Evolutionary conservation across 2,329 filamentous ascomycete genomes (phyloP).

Genomic region (Fusarium zealandicum): DNA sequence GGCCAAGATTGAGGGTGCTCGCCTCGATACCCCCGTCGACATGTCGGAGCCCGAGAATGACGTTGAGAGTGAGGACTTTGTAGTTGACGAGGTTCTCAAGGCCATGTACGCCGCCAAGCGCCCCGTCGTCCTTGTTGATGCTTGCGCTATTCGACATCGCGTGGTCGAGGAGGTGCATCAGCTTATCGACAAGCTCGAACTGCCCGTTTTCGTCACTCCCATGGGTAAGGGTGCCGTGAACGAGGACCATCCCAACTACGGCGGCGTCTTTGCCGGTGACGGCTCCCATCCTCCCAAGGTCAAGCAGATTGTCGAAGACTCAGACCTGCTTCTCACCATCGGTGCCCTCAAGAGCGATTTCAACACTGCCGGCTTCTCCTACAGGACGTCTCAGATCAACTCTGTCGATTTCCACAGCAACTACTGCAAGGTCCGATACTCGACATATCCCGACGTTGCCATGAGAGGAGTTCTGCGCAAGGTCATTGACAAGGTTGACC

Average conservation of each 20-base stretch:
- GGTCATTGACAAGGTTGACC: constrained; percentile 66
- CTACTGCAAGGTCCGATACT: constrained; percentile 76
- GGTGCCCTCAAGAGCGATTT: constrained; percentile 77
- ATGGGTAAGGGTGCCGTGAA: constrained; percentile 89
- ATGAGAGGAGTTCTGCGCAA: constrained; percentile 82
- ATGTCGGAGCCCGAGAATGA: constrained; percentile 71
- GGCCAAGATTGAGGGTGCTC: constrained; percentile 76
- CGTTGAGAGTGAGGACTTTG: constrained; percentile 76
- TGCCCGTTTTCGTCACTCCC: constrained; percentile 86
- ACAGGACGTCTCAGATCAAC: constrained; percentile 76
- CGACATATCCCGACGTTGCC: constrained; percentile 77
- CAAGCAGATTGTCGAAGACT: constrained; percentile 68
- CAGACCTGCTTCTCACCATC: constrained; percentile 75
- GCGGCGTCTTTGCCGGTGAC: constrained; percentile 84
- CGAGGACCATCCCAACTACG: constrained; percentile 77
- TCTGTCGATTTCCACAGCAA: constrained; percentile 84
- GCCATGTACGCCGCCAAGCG: constrained; percentile 75
- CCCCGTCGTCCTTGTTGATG: constrained; percentile 82
- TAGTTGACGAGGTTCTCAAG: constrained; percentile 80
- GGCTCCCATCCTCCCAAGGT: constrained; percentile 72
- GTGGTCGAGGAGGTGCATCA: constrained; percentile 75
- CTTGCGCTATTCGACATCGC: constrained; percentile 79
- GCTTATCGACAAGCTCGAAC: constrained; percentile 73
- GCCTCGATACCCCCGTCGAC: constrained; percentile 75
- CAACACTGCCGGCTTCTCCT: constrained; percentile 84